Evolutionary conservation across 345 rosid genomes (phyloP).

Genomic region (Arabidopsis arenosa): DNA sequence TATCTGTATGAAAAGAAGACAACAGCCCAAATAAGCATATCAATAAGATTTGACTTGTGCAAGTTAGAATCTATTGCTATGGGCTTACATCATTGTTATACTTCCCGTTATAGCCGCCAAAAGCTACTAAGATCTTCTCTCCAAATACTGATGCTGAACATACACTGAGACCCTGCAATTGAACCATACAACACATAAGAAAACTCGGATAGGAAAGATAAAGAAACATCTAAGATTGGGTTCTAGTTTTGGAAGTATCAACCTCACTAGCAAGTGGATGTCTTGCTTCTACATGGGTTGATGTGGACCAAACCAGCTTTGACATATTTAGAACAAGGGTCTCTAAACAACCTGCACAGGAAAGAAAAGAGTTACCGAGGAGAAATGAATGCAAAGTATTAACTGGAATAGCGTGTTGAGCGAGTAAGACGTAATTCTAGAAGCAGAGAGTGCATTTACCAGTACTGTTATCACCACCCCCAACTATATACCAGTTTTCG

Average conservation of each 20-base stretch:
- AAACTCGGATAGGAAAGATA: conserved; percentile 4
- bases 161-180: conserved; percentile 86
- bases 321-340: conserved; percentile 87
- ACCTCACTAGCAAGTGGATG: conserved; percentile 99
- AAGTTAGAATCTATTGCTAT: not conserved
- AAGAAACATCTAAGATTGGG: not conserved
- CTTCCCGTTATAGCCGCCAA: conserved; percentile 98
- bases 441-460: conserved; percentile 54
- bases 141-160: conserved; percentile 69
- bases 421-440: not conserved
- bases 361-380: conserved; percentile 8
- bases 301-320: conserved; percentile 79
- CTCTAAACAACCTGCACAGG: conserved; percentile 72
- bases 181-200: conserved; percentile 24
- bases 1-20: conserved; percentile 53
- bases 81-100: conserved; percentile 82
- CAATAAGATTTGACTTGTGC: conserved; percentile 3
- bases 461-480: conserved; percentile 95
- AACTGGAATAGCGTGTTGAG: not conserved
- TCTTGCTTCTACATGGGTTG: conserved; percentile 72
- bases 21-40: not conserved
- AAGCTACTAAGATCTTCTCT: conserved; percentile 80
- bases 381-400: conserved; percentile 4
- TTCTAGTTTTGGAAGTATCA: conserved; percentile 21
- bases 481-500: conserved; percentile 89